A percentile compares a stretch with the other conserved stretches of the same genome.
These are phyloP conservation scores for Larix kaempferi DNA, from an alignment of 75 land plant genomes.

Conservation along the genomic window DNA sequence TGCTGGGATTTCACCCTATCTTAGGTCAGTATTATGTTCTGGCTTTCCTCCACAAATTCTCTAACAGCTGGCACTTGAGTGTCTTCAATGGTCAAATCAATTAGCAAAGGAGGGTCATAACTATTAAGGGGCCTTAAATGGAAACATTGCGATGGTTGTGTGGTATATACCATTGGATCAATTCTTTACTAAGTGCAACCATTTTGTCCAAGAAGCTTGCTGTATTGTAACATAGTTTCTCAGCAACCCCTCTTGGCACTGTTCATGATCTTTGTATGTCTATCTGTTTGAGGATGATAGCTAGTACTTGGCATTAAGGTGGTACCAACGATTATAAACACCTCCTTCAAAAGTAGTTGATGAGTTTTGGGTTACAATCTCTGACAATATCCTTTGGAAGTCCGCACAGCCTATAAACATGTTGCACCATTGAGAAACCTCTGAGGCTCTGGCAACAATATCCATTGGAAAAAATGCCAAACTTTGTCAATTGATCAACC, in stretches of 20 bases:
- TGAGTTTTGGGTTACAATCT: not conserved
- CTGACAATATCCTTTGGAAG: not conserved
- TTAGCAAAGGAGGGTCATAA: not conserved
- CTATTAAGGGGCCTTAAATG: not conserved
- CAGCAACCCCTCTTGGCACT: not conserved
- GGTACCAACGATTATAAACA: not conserved
- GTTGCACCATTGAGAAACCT: not conserved
- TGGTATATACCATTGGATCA: not conserved
- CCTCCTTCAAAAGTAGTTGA: not conserved
- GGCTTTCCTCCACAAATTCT: too few species aligned
- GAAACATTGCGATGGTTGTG: not conserved
- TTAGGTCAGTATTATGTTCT: too few species aligned
- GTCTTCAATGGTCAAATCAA: not conserved
- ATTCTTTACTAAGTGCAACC: not conserved
- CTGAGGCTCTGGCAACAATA: too few species aligned
- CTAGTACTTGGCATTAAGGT: not conserved
- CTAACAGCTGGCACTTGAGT: too few species aligned
- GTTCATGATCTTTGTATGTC: not conserved
- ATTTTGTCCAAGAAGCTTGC: not conserved
- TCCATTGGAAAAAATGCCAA: not conserved
- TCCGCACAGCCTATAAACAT: not conserved
- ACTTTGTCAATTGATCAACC: conserved; percentile 9
- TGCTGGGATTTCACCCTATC: too few species aligned
- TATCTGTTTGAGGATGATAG: not conserved
- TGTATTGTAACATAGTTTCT: not conserved